Base-by-base conservation (phyloP, 805 yeast genomes). In the Wickerhamiella kurtzmanii region DNA sequence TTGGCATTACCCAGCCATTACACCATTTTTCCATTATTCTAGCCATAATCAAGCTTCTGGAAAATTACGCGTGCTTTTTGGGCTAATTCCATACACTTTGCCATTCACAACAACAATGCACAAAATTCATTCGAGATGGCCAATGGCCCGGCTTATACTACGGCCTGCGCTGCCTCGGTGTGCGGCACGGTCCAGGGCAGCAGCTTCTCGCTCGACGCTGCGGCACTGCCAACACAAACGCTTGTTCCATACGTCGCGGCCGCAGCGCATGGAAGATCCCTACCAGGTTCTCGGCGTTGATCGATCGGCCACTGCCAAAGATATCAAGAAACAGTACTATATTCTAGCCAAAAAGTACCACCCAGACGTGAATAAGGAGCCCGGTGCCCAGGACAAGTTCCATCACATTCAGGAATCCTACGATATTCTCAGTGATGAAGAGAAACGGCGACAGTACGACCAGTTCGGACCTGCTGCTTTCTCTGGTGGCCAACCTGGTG, bases 311-410 rank as follows among this genome's bases (percentile, higher is more conserved):
- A 72, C 80, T 13, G 68, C 80, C 5, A 73, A 84, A n/a, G 94
- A 87, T 18, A 92, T 92, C 66, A 92, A 92, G 65, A 88, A 88
- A 64, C 89, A 95, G 2, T 92, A 92, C 67, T 87, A 87, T 63
- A 81, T 86, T 59, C 69, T 92, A 53, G 98, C 96, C 15, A 92
- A 92, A 64, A 76, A 89, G 63, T 87, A 71, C 64, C 99, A 92
- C 64, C 99, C 99, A 0, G 99, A 92, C 68, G 84, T 92, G 41
- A 92, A 89, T 64, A 92, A 89, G 64, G 96, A 84, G 53, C 75
- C 76, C 21, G 89, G 75, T 17, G 92, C 97, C 0, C 95, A 89
- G 57, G 76, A 77, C 60, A 79, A 79, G 63, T 92, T 92, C 68
- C 97, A 92, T 60, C 85, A 83, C 58, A 75, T 92, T 53, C 97